Conservation (phyloP, 345 rosid genomes). For the Murraya koenigii region DNA sequence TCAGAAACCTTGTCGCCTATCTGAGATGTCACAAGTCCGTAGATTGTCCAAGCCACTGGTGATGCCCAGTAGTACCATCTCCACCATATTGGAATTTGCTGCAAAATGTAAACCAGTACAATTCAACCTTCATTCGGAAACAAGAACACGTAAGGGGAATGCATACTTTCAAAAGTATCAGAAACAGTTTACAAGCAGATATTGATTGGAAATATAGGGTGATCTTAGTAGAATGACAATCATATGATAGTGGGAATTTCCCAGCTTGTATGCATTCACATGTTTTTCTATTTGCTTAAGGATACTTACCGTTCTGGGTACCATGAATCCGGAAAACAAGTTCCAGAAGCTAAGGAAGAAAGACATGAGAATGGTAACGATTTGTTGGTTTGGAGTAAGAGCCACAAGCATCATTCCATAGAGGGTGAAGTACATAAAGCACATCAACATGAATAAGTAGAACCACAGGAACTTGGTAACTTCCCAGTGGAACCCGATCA, state of each 20-base stretch:
- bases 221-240: not conserved
- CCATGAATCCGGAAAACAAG: constrained; percentile 69
- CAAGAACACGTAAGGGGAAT: not conserved
- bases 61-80: constrained; percentile 65
- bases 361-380: constrained; percentile 52
- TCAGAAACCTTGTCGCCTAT: constrained; percentile 29
- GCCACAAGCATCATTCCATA: constrained; percentile 74
- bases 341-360: constrained; percentile 59
- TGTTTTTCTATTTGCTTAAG: not conserved
- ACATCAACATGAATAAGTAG: constrained; percentile 52
- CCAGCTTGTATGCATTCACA: not conserved
- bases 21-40: constrained; percentile 57
- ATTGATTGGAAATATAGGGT: not conserved
- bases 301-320: constrained; percentile 47
- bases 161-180: not conserved
- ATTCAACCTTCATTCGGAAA: not conserved
- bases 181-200: not conserved
- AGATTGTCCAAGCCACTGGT: constrained; percentile 60
- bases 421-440: constrained; percentile 55
- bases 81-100: constrained; percentile 70
- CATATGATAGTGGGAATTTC: not conserved
- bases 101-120: not conserved
- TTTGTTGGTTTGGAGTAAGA: constrained; percentile 63
- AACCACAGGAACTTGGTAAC: constrained; percentile 50
- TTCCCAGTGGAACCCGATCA: constrained; percentile 49